Conservation (phyloP, 176 grass and related monocot genomes). For the Pontederia crassipes region DNA sequence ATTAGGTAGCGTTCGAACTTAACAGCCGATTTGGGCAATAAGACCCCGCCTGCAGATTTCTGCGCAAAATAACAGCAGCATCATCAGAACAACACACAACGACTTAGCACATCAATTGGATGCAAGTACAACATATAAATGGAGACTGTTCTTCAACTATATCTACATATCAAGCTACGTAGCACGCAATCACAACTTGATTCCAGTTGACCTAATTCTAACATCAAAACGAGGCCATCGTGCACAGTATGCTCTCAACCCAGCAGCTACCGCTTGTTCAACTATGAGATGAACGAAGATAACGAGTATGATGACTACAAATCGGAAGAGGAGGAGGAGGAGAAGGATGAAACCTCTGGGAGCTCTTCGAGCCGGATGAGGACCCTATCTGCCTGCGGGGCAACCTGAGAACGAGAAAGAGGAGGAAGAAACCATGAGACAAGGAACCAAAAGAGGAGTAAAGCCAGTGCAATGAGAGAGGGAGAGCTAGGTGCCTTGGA, state of each 20-base stretch:
- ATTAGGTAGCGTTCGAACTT: conserved; percentile 97
- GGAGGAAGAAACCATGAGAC: background rate
- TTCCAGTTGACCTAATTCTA: no score
- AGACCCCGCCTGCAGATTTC: conserved; percentile 90
- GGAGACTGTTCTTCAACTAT: background rate
- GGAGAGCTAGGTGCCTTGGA: conserved; percentile 30
- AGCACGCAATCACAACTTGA: no score
- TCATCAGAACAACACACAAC: background rate
- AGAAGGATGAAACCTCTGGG: conserved; percentile 42
- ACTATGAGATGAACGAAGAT: background rate
- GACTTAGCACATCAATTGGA: background rate
- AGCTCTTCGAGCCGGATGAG: conserved; percentile 83
- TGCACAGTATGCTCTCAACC: no score
- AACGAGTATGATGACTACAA: background rate
- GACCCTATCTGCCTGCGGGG: conserved; percentile 70
- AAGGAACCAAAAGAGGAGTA: background rate
- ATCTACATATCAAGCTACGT: no score
- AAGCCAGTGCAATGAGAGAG: background rate
- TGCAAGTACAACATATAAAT: background rate
- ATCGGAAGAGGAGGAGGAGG: background rate
- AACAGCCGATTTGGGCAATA: conserved; percentile 89
- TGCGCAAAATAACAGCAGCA: conserved; percentile 16
- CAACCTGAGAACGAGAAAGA: conserved; percentile 37
- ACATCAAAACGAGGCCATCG: no score
- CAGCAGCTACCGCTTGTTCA: no score